Evolutionary conservation across 305 asterid genomes (phyloP), one percentile per base, ranked within the genome.

Genomic region (Salvia sclarea): DNA sequence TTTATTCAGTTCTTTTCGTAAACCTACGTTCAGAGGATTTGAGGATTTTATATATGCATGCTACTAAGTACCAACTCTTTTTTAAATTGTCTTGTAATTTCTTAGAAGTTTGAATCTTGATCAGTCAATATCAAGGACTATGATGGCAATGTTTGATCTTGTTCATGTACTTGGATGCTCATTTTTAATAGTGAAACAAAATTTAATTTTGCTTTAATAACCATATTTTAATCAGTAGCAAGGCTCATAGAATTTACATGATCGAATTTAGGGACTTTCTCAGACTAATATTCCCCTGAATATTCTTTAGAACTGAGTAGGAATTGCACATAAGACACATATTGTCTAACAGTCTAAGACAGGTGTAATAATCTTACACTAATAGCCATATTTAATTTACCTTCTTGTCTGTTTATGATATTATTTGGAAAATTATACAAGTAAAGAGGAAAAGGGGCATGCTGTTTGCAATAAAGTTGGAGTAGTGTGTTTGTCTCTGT

Each of bases 81-180:
- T 24, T 67, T 70, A 70, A 80, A 52, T 40, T 71, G 47, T 45
- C 71, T 16, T 22, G 84, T 52, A 70, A 52, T 70, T 80, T 74
- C 81, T 48, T 25, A 44, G 75, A 57, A 37, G 4, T 38, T 66
- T 58, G 68, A 48, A 31, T 44, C 33, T 10, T 31, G 61, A 37
- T 41, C 43, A 61, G 38, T 37, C 49, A 28, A 8, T 40, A 35
- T 28, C 54, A 40, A 54, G 31, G 64, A 57, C 58, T 13, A 8
- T 22, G 58, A 43, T 16, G 16, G 49, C 33, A 38, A 17, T 52
- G 56, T 53, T 52, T 21, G 72, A 37, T 52, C 21, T 58, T 47
- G 16, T 16, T 20, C 1, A n/a, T 68, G 24, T 24, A n/a, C n/a
- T 31, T 30, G 71, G 67, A 75, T 21, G 6, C 55, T 24, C 22